Conservation (phyloP, 2,329 filamentous ascomycete genomes). For the Claviceps purpurea region DNA sequence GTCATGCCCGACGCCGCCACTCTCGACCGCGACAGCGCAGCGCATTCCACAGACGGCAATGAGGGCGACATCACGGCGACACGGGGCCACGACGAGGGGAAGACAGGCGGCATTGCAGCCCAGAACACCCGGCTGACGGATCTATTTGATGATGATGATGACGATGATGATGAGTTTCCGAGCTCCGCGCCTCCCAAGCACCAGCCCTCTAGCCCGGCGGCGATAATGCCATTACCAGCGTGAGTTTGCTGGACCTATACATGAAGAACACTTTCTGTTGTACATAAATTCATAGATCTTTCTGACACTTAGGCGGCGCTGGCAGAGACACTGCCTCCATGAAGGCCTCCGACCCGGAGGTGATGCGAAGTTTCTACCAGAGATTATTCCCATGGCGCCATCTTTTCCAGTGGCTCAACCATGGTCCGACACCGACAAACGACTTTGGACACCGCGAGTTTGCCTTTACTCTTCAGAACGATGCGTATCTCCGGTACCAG, state of each 20-base stretch:
- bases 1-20: conserved; percentile 21
- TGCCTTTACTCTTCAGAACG: conserved; percentile 85
- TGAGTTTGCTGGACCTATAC: conserved; percentile 15
- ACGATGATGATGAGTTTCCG: conserved; percentile 47
- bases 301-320: conserved; percentile 71
- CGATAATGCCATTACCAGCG: conserved; percentile 29
- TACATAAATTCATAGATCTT: conserved; percentile 27
- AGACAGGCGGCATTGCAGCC: conserved; percentile 18
- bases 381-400: conserved; percentile 89
- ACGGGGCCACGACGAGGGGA: conserved; percentile 16
- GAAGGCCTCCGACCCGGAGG: conserved; percentile 58
- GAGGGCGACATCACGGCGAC: conserved; percentile 27
- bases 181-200: conserved; percentile 30
- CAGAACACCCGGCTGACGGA: conserved; percentile 43
- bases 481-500: conserved; percentile 86
- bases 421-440: conserved; percentile 69
- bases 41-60: conserved; percentile 15
- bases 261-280: neutral
- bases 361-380: conserved; percentile 90
- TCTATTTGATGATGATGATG: conserved; percentile 38
- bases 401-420: conserved; percentile 96
- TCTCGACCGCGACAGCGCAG: neutral
- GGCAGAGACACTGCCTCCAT: conserved; percentile 19
- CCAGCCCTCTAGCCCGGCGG: conserved; percentile 26
- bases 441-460: conserved; percentile 94